Conservation (phyloP, 495 filamentous ascomycete genomes). For the Immersiella caudata region DNA sequence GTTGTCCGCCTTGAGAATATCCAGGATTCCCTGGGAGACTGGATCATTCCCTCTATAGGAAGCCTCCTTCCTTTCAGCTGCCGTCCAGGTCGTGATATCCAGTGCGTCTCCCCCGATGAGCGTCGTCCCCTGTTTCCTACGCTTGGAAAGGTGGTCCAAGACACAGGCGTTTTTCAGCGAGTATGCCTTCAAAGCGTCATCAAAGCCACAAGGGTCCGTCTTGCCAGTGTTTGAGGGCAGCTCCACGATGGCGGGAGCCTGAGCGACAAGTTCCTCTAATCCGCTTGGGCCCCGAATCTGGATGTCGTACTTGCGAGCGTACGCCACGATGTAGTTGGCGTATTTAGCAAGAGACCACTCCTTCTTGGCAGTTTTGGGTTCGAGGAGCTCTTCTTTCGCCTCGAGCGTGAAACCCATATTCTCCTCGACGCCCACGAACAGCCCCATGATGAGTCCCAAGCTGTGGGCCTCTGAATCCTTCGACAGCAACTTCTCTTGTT, state of each 20-base stretch:
- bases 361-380: conserved; percentile 27
- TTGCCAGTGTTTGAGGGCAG: conserved; percentile 30
- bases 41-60: conserved; percentile 21
- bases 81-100: conserved; percentile 41
- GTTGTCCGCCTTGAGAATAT: conserved; percentile 37
- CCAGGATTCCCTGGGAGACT: conserved; percentile 28
- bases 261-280: conserved; percentile 29
- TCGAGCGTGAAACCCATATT: conserved; percentile 20
- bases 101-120: conserved; percentile 41
- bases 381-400: conserved; percentile 17
- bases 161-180: conserved; percentile 10
- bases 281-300: conserved; percentile 31
- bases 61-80: conserved; percentile 33
- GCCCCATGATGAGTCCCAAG: conserved; percentile 41
- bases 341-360: conserved; percentile 26
- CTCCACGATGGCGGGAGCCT: conserved; percentile 24
- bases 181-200: conserved; percentile 26
- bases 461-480: conserved; percentile 35
- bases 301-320: conserved; percentile 32
- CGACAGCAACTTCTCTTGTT: conserved; percentile 30
- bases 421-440: conserved; percentile 19
- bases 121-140: neutral
- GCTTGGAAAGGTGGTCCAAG: conserved; percentile 11
- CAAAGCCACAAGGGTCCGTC: conserved; percentile 27
- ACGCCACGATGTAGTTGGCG: conserved; percentile 27